Conservation (phyloP, 2,329 filamentous ascomycete genomes). For the Epichloe scottii region DNA sequence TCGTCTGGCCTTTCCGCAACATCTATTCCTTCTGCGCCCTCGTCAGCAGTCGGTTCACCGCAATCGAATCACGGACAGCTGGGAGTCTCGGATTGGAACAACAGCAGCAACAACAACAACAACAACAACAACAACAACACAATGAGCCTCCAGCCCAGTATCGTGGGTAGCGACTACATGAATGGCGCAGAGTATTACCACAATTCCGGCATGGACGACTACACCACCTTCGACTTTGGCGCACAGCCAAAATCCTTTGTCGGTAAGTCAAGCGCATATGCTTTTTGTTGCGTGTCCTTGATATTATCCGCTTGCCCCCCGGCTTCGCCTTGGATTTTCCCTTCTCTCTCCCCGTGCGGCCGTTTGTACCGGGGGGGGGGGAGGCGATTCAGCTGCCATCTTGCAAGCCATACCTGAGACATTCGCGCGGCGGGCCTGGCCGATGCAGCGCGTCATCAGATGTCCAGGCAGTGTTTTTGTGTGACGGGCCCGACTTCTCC, state of each 20-base stretch:
- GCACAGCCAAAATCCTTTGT: constrained; percentile 38
- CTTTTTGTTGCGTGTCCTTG: neutral
- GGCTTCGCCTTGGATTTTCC: neutral
- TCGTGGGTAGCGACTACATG: constrained; percentile 46
- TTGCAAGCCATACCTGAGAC: constrained; percentile 6
- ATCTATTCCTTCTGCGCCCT: constrained; percentile 50
- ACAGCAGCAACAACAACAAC: constrained; percentile 18
- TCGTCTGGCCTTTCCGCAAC: constrained; percentile 48
- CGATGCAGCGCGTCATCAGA: no score
- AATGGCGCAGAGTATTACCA: constrained; percentile 43
- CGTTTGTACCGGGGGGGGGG: neutral
- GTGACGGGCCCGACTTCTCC: neutral
- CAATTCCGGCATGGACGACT: constrained; percentile 36
- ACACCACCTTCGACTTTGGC: constrained; percentile 33
- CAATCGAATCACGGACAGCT: constrained; percentile 47
- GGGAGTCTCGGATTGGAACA: constrained; percentile 46
- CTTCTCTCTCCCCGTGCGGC: neutral
- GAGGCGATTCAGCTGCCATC: constrained; percentile 5
- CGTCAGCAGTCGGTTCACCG: constrained; percentile 55
- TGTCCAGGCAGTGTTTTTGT: neutral
- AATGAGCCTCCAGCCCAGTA: constrained; percentile 48
- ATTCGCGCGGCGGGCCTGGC: neutral
- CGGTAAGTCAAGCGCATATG: constrained; percentile 33
- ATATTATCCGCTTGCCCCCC: neutral
- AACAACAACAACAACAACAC: constrained; percentile 21